Percentiles rank a stretch among this genome's conserved stretches.
Conservation (phyloP, 495 filamentous ascomycete species). For the Penicillium chermesinum region DNA sequence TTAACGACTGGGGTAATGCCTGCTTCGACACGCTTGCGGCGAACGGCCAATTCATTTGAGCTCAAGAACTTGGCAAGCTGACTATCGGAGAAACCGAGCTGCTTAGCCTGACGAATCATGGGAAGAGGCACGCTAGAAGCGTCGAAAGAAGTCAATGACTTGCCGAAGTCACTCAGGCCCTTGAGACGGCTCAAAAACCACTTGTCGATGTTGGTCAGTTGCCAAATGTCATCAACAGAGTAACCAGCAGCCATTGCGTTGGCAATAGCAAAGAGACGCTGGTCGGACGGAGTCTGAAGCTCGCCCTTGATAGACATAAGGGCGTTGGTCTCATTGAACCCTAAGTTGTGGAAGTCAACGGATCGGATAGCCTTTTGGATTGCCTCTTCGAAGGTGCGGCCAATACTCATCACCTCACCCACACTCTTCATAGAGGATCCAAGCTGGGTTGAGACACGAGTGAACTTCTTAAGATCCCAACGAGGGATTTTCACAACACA, state of each 20-base stretch:
- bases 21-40: slow-evolving; percentile 73
- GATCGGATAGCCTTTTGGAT: slow-evolving; percentile 97
- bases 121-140: slow-evolving; percentile 59
- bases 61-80: slow-evolving; percentile 92
- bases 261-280: slow-evolving; percentile 94
- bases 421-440: slow-evolving; percentile 99
- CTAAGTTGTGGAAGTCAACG: slow-evolving; percentile 91
- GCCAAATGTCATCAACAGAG: slow-evolving; percentile 91
- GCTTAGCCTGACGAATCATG: slow-evolving; percentile 76
- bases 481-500: slow-evolving; percentile 98
- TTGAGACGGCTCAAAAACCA: slow-evolving; percentile 90
- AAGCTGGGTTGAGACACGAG: slow-evolving; percentile 87
- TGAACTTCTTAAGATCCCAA: slow-evolving; percentile 99
- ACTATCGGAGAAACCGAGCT: slow-evolving; percentile 87
- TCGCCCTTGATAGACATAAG: slow-evolving; percentile 95
- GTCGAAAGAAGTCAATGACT: slow-evolving; percentile 65
- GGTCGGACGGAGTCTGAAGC: slow-evolving; percentile 94
- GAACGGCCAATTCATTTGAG: slow-evolving; percentile 85
- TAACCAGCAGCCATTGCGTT: slow-evolving; percentile 96
- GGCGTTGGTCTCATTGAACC: slow-evolving; percentile 87
- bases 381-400: slow-evolving; percentile 93
- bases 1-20: slow-evolving; percentile 87
- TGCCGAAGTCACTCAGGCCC: slow-evolving; percentile 82
- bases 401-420: slow-evolving; percentile 98
- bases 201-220: slow-evolving; percentile 83